Percentiles rank a stretch among this genome's conserved stretches.
phyloP scores from a whole-genome alignment of 306 rosid genomes.

The Dryas alaskensis region DNA sequence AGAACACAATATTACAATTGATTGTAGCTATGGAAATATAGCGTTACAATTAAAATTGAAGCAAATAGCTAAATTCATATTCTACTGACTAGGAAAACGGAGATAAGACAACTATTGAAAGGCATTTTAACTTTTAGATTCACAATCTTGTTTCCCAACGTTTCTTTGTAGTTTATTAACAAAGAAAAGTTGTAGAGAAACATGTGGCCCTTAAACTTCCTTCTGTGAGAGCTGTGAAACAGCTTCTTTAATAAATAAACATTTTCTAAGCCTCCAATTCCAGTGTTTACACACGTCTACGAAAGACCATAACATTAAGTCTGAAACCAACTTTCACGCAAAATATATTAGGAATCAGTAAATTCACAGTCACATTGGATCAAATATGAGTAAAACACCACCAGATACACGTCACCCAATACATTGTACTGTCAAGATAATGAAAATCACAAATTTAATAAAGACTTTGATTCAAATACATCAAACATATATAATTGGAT shows the following conservation, averaged over 20 bases:
- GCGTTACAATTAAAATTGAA: not conserved
- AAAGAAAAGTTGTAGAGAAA: not conserved
- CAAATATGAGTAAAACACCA: not conserved
- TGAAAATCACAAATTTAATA: not conserved
- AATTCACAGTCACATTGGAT: not conserved
- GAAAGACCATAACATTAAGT: not conserved
- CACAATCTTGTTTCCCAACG: not conserved
- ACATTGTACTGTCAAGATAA: not conserved
- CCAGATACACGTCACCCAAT: not conserved
- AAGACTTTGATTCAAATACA: not conserved
- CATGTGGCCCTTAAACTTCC: not conserved
- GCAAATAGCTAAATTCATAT: not conserved
- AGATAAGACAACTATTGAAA: not conserved
- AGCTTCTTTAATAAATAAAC: not conserved
- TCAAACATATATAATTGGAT: not conserved
- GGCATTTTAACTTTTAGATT: not conserved
- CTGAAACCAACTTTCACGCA: not conserved
- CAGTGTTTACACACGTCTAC: not conserved
- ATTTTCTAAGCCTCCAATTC: not conserved
- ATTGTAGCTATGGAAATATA: not conserved
- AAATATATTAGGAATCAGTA: not conserved
- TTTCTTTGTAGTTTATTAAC: not conserved
- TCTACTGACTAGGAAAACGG: not conserved
- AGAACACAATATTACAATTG: not conserved
- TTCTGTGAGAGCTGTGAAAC: not conserved